Conservation (phyloP, 1,284 basidiomycete species). For the Xerocomus nothofagi region DNA sequence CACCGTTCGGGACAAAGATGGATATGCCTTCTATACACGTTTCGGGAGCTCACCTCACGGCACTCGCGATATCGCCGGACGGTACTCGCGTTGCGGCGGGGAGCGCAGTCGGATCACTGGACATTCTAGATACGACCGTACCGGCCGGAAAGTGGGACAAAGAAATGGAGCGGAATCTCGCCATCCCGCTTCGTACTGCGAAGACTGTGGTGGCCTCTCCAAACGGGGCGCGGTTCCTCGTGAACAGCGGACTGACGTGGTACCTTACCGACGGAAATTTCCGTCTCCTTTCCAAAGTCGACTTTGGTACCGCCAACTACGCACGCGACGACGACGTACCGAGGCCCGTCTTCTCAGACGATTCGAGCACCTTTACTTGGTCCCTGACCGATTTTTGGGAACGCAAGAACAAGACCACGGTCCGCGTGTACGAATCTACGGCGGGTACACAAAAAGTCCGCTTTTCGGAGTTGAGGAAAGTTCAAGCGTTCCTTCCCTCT, state of each 20-base stretch:
- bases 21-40: constrained; percentile 1
- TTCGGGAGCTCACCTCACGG: background rate
- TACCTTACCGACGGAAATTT: constrained; percentile 7
- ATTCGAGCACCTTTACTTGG: constrained; percentile 17
- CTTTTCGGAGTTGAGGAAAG: constrained; percentile 12
- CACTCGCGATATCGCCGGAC: constrained; percentile 13
- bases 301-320: constrained; percentile 11
- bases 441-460: constrained; percentile 8
- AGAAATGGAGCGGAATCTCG: constrained; percentile 1
- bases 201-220: constrained; percentile 5
- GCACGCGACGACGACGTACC: constrained; percentile 3
- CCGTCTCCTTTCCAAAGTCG: constrained; percentile 11
- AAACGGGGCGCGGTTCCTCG: constrained; percentile 14
- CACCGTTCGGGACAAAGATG: constrained; percentile 5
- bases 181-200: background rate
- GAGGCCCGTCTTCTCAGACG: constrained; percentile 7
- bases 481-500: constrained; percentile 8
- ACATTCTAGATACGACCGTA: constrained; percentile 14
- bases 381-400: constrained; percentile 12
- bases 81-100: constrained; percentile 13
- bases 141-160: constrained; percentile 7
- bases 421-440: constrained; percentile 18
- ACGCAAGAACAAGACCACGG: constrained; percentile 1
- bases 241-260: constrained; percentile 4
- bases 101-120: constrained; percentile 6